Evolutionary conservation across 129 eudicot species (phyloP).

Genomic region (carrot (Daucus carota)): DNA sequence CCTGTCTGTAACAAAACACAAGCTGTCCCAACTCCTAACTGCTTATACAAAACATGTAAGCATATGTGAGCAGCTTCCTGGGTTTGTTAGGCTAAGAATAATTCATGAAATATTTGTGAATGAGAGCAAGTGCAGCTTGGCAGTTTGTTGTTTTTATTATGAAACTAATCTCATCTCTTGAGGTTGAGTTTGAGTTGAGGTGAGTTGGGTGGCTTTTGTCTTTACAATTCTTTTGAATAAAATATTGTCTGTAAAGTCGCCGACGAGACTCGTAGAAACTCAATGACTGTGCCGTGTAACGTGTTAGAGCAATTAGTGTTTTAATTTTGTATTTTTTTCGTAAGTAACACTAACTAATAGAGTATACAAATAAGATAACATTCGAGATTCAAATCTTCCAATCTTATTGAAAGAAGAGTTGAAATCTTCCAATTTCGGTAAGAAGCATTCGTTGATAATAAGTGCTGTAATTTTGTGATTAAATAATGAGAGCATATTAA

Average conservation of each 20-base stretch:
- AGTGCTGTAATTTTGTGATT: too few relatives aligned
- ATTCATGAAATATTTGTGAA: neutral
- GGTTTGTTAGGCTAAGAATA: neutral
- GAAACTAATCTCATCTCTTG: neutral
- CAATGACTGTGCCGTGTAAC: too few relatives aligned
- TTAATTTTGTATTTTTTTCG: too few relatives aligned
- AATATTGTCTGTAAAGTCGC: conserved; percentile 3
- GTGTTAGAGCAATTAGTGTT: too few relatives aligned
- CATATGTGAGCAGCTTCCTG: neutral
- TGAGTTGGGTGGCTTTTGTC: neutral
- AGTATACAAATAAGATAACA: too few relatives aligned
- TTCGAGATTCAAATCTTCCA: too few relatives aligned
- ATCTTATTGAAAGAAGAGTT: too few relatives aligned
- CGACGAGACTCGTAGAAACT: neutral
- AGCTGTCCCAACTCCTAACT: neutral
- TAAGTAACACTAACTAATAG: too few relatives aligned
- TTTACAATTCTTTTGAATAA: neutral
- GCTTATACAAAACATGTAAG: conserved; percentile 3
- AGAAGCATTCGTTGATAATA: too few relatives aligned
- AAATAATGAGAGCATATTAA: too few relatives aligned
- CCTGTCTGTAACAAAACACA: neutral
- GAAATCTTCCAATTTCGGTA: too few relatives aligned
- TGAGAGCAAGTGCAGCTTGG: neutral
- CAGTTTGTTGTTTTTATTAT: neutral
- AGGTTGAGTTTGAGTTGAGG: neutral